phyloP scores from a whole-genome alignment of 2,329 filamentous ascomycete genomes.

The Harringtonia lauricola region DNA sequence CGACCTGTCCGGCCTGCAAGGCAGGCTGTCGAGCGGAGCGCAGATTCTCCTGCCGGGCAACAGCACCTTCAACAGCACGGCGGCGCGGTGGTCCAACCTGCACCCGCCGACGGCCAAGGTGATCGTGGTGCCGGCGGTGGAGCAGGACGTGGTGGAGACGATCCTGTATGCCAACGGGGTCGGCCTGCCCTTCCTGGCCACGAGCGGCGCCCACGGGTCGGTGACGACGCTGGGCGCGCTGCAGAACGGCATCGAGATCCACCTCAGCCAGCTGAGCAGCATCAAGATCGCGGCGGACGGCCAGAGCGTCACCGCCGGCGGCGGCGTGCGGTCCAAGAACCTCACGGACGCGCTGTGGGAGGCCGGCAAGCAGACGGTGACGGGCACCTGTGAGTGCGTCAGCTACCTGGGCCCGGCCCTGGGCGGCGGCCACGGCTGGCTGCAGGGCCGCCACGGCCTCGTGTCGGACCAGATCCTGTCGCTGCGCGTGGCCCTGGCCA shows the following conservation, averaged over 20 bases:
- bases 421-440: constrained; percentile 45
- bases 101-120: constrained; percentile 30
- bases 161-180: constrained; percentile 36
- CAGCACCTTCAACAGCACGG: constrained; percentile 24
- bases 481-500: constrained; percentile 37
- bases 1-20: constrained; percentile 15
- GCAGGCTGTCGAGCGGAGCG: constrained; percentile 24
- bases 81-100: constrained; percentile 33
- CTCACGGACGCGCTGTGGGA: constrained; percentile 39
- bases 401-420: constrained; percentile 30
- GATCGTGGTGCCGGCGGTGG: constrained; percentile 33
- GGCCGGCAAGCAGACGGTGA: constrained; percentile 44
- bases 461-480: constrained; percentile 41
- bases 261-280: constrained; percentile 37
- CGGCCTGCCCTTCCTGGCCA: constrained; percentile 38
- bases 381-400: constrained; percentile 42
- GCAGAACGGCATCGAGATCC: constrained; percentile 41
- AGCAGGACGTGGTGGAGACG: constrained; percentile 35
- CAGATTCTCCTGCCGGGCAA: constrained; percentile 31
- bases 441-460: constrained; percentile 42
- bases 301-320: constrained; percentile 35
- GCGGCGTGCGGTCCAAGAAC: constrained; percentile 42
- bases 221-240: constrained; percentile 32
- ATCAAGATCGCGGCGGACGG: constrained; percentile 34
- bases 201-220: constrained; percentile 40